Evolutionary conservation across 2,329 filamentous ascomycete species (phyloP).

Genomic region (Neurospora crassa): DNA sequence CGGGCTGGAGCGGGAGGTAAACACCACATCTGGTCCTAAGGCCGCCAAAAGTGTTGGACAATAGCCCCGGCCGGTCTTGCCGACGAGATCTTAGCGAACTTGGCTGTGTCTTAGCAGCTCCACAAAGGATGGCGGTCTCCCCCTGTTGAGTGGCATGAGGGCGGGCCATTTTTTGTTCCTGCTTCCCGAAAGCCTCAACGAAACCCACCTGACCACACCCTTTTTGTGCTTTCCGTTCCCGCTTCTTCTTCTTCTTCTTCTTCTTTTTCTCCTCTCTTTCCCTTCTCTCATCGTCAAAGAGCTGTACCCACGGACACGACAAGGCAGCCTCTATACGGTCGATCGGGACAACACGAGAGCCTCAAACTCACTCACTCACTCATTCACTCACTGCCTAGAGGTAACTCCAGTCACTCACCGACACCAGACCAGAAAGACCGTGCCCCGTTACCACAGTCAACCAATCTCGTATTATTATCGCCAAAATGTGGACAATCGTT

Average conservation of each 20-base stretch:
- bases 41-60: background rate
- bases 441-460: background rate
- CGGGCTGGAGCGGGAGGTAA: background rate
- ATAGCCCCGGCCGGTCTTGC: background rate
- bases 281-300: background rate
- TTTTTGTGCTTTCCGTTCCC: background rate
- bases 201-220: background rate
- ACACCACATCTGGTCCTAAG: background rate
- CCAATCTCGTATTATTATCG: background rate
- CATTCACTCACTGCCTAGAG: background rate
- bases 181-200: background rate
- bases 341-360: background rate
- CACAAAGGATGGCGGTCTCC: background rate
- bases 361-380: background rate
- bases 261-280: background rate
- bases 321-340: background rate
- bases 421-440: background rate
- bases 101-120: background rate
- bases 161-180: background rate
- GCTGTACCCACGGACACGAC: background rate
- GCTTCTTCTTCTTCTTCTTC: background rate
- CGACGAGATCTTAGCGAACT: background rate
- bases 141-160: background rate
- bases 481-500: background rate
- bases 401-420: background rate